These are phyloP conservation scores for Ulvella scutata DNA, from an alignment of 139 green algal genomes.

Conservation along the genomic window DNA sequence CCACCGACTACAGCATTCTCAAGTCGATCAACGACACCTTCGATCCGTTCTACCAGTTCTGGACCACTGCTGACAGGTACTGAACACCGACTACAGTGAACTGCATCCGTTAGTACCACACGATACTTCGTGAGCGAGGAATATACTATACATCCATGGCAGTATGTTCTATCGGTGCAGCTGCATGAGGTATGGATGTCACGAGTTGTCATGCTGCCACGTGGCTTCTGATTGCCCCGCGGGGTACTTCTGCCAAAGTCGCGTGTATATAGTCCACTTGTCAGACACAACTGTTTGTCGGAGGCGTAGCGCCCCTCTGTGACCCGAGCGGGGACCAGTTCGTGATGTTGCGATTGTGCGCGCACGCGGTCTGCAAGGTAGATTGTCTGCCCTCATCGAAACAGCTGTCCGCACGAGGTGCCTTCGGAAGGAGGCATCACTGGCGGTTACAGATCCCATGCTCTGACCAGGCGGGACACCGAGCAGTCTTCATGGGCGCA, in stretches of 20 bases:
- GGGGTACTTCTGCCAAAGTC: no score
- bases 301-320: background rate
- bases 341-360: background rate
- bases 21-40: constrained; percentile 44
- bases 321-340: background rate
- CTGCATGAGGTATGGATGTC: no score
- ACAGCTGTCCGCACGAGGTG: background rate
- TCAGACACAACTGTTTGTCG: background rate
- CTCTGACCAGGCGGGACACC: background rate
- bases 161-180: no score
- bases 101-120: no score
- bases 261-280: background rate
- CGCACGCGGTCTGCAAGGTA: background rate
- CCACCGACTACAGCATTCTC: constrained; percentile 46
- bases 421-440: background rate
- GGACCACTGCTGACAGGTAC: constrained; percentile 44
- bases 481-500: background rate
- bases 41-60: constrained; percentile 64
- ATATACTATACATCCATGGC: no score
- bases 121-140: no score
- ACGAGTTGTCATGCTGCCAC: background rate
- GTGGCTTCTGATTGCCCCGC: background rate
- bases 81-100: no score
- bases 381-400: constrained; percentile 5
- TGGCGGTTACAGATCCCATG: background rate